Percentiles rank a stretch among this genome's conserved stretches.
phyloP scores from a whole-genome alignment of 805 yeast genomes.

The Schizosaccharomyces japonicus region DNA sequence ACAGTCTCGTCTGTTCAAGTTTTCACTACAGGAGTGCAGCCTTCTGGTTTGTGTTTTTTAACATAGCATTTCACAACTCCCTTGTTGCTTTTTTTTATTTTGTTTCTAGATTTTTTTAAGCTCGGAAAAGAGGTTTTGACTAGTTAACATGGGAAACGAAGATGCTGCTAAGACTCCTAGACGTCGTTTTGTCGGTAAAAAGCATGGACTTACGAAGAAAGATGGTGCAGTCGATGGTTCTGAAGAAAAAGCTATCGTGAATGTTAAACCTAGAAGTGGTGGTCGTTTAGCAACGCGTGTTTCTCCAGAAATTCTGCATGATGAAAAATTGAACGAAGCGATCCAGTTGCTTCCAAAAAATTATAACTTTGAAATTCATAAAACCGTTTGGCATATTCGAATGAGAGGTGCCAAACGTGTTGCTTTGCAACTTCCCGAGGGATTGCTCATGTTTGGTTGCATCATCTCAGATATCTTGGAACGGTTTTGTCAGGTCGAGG shows the following conservation, averaged over 20 bases:
- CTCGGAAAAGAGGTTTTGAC: no score
- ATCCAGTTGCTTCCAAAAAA: slow-evolving; percentile 49
- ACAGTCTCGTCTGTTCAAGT: no score
- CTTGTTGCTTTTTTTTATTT: no score
- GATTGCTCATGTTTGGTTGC: slow-evolving; percentile 65
- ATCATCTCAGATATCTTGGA: slow-evolving; percentile 78
- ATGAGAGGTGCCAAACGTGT: slow-evolving; percentile 57
- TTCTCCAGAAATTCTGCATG: slow-evolving; percentile 62
- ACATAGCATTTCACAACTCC: no score
- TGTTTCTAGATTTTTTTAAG: no score
- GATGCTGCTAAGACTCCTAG: not conserved
- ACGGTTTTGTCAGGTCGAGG: slow-evolving; percentile 64
- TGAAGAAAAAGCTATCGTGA: not conserved
- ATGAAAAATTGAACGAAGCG: slow-evolving; percentile 64
- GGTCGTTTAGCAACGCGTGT: slow-evolving; percentile 43
- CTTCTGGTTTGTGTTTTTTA: no score
- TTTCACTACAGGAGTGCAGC: no score
- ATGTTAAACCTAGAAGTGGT: not conserved
- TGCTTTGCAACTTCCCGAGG: slow-evolving; percentile 95
- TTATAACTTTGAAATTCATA: slow-evolving; percentile 87
- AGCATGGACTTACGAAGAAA: not conserved
- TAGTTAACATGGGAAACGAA: no score
- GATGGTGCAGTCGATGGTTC: not conserved
- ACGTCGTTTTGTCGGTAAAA: not conserved
- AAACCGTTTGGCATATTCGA: slow-evolving; percentile 78